These are phyloP conservation scores for Elaeis guineensis DNA, from an alignment of 176 grass and related monocot genomes.

Conservation along the genomic window DNA sequence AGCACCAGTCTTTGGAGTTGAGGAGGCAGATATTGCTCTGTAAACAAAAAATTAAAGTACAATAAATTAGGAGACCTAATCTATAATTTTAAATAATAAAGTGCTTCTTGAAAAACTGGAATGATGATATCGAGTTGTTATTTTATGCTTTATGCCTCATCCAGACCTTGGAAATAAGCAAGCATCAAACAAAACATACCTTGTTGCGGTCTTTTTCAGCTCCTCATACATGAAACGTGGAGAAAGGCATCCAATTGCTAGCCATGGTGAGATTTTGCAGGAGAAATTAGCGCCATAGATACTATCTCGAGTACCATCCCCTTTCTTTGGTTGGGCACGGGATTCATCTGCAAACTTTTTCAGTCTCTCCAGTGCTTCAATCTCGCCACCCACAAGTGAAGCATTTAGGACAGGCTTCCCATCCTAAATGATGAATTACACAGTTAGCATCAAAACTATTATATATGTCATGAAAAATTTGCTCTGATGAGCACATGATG, in stretches of 20 bases:
- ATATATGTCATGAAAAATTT: no score
- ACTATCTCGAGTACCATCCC: slow-evolving; percentile 40
- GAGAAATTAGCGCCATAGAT: slow-evolving; percentile 97
- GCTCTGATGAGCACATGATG: no score
- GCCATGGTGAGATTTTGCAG: slow-evolving; percentile 98
- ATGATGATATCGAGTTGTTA: no score
- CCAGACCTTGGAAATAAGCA: not conserved
- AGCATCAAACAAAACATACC: slow-evolving; percentile 20
- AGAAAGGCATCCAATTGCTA: slow-evolving; percentile 89
- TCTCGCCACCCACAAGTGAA: slow-evolving; percentile 75
- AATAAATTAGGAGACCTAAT: no score
- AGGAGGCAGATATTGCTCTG: slow-evolving; percentile 37
- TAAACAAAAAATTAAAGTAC: slow-evolving; percentile 21
- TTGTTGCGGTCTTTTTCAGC: slow-evolving; percentile 75
- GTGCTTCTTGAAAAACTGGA: no score
- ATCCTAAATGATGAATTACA: slow-evolving; percentile 38
- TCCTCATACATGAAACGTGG: slow-evolving; percentile 95
- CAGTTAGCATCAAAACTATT: not conserved
- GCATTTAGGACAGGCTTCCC: slow-evolving; percentile 48
- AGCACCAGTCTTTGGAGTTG: slow-evolving; percentile 33
- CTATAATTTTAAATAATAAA: no score
- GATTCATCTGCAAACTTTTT: slow-evolving; percentile 84
- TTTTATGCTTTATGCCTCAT: no score
- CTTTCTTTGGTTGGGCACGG: slow-evolving; percentile 51
- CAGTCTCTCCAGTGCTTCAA: slow-evolving; percentile 66